A percentile compares a stretch with the other conserved stretches of the same genome.
Evolutionary conservation across 805 yeast species (phyloP).

Genomic region (Zygoascus tannicola): DNA sequence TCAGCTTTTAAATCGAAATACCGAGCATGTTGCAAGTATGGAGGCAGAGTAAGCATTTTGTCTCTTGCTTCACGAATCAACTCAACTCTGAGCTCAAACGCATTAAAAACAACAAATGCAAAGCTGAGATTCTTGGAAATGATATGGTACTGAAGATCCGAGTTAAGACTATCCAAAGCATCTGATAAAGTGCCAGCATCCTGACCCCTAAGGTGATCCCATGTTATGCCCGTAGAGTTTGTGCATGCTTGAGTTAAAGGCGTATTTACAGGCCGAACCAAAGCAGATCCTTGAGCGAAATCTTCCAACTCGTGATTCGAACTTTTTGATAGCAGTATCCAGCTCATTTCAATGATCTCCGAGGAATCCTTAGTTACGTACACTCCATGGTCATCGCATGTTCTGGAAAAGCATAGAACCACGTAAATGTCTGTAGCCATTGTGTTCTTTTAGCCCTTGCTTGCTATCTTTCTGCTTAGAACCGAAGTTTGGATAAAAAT

Average conservation of each 20-base stretch:
- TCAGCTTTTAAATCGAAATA: conserved; percentile 71
- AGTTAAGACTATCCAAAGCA: conserved; percentile 49
- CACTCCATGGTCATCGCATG: conserved; percentile 55
- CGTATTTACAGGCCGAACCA: conserved; percentile 54
- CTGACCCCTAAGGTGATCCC: conserved; percentile 44
- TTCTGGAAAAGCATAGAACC: conserved; percentile 52
- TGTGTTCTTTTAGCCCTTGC: too few relatives aligned
- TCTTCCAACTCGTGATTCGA: conserved; percentile 43
- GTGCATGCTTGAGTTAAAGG: conserved; percentile 49
- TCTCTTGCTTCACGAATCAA: conserved; percentile 76
- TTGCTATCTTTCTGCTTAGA: too few relatives aligned
- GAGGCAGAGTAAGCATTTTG: conserved; percentile 60
- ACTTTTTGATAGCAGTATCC: conserved; percentile 38
- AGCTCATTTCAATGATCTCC: conserved; percentile 59
- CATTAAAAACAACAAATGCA: conserved; percentile 55
- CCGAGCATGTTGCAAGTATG: conserved; percentile 64
- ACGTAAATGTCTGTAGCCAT: conserved; percentile 32
- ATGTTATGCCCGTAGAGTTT: conserved; percentile 42
- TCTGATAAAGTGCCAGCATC: conserved; percentile 53
- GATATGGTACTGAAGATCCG: conserved; percentile 32
- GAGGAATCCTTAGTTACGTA: conserved; percentile 57
- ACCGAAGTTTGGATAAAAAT: too few relatives aligned
- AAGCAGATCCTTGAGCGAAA: conserved; percentile 35
- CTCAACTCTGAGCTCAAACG: conserved; percentile 68
- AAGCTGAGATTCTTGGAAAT: conserved; percentile 38